Evolutionary conservation across 768 basidiomycete species (phyloP).

Genomic region (Leccinum fibrillosum): DNA sequence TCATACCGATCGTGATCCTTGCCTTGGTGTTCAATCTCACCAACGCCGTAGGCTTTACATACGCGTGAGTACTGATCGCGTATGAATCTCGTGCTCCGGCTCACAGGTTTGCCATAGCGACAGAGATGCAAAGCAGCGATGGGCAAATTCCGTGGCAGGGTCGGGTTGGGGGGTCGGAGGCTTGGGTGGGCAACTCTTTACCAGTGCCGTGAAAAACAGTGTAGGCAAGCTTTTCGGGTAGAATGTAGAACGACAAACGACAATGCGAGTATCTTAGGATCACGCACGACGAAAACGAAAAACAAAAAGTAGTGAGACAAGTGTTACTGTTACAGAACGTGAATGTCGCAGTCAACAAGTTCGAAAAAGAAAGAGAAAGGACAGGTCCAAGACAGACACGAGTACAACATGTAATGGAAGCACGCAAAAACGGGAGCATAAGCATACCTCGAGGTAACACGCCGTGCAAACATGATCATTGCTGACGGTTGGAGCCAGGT

Average conservation of each 20-base stretch:
- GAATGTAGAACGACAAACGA: slow-evolving; percentile 10
- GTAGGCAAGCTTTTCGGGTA: slow-evolving; percentile 74
- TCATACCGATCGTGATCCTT: slow-evolving; percentile 90
- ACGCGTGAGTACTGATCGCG: slow-evolving; percentile 57
- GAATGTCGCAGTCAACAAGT: slow-evolving; percentile 17
- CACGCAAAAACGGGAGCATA: slow-evolving; percentile 20
- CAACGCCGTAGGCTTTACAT: slow-evolving; percentile 96
- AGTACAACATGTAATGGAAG: slow-evolving; percentile 22
- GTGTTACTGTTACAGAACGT: slow-evolving; percentile 30
- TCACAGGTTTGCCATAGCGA: slow-evolving; percentile 47
- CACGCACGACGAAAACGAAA: slow-evolving; percentile 4
- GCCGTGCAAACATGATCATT: slow-evolving; percentile 8
- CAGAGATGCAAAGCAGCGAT: slow-evolving; percentile 88
- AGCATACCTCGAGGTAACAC: slow-evolving; percentile 5
- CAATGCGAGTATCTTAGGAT: slow-evolving; percentile 9
- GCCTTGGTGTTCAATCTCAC: slow-evolving; percentile 96
- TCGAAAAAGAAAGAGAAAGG: background rate
- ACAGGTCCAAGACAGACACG: slow-evolving; percentile 25
- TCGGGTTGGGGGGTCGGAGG: slow-evolving; percentile 78
- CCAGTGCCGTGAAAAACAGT: slow-evolving; percentile 77
- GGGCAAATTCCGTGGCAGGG: slow-evolving; percentile 76
- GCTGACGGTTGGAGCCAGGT: slow-evolving; percentile 10
- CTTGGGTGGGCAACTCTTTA: slow-evolving; percentile 79
- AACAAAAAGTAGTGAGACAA: slow-evolving; percentile 3
- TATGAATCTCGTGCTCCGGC: slow-evolving; percentile 2